Conservation (phyloP, 139 green algal species). For the Monoraphidium neglectum region DNA sequence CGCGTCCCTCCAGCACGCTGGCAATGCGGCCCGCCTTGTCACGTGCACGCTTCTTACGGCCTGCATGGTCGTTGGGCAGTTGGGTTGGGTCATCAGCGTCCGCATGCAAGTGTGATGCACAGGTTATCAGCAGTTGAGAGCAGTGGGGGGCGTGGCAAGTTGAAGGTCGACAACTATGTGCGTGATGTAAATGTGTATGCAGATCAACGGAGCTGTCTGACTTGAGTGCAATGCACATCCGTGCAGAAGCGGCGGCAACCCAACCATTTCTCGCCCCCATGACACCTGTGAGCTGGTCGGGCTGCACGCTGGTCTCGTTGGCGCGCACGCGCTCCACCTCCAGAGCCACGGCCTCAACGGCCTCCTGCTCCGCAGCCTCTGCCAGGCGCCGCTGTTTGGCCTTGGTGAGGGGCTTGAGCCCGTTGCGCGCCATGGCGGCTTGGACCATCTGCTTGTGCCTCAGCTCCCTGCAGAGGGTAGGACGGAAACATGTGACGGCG, state of each 20-base stretch:
- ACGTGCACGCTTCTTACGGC: too few species aligned
- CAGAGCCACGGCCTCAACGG: constrained; percentile 67
- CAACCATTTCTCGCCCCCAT: not conserved
- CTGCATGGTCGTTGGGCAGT: too few species aligned
- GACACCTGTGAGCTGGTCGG: constrained; percentile 61
- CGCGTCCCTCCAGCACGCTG: constrained; percentile 71
- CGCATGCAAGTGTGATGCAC: too few species aligned
- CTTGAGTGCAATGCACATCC: too few species aligned
- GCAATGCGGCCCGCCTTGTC: constrained; percentile 68
- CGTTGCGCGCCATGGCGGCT: constrained; percentile 77
- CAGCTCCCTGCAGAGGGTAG: constrained; percentile 35
- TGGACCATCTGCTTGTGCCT: constrained; percentile 67
- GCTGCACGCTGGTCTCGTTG: constrained; percentile 59
- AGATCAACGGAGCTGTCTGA: too few species aligned
- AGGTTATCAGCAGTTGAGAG: not conserved
- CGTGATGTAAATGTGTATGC: too few species aligned
- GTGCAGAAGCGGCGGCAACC: too few species aligned
- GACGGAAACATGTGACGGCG: too few species aligned
- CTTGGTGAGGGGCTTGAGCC: constrained; percentile 73
- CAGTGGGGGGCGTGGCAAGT: not conserved
- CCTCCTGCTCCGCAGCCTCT: constrained; percentile 76
- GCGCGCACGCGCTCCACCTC: constrained; percentile 35
- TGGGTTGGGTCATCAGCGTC: too few species aligned
- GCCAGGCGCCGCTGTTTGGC: constrained; percentile 36
- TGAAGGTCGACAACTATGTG: too few species aligned